These are phyloP conservation scores for Leccinum imitatum DNA, from an alignment of 768 basidiomycete genomes.

Conservation along the genomic window DNA sequence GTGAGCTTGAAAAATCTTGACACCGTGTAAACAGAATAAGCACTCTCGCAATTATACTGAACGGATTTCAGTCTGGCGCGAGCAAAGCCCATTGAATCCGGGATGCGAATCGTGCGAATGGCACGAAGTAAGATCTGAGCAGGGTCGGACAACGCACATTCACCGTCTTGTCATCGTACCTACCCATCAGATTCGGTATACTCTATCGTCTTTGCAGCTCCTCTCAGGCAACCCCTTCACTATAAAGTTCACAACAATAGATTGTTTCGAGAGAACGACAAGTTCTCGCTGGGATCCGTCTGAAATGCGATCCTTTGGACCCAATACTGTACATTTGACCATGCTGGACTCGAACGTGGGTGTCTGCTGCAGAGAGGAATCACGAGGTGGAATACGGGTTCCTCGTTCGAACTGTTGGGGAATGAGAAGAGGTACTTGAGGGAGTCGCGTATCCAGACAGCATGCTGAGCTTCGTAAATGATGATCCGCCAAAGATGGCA, in stretches of 20 bases:
- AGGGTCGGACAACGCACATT: too few relatives aligned
- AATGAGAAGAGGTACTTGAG: constrained; percentile 36
- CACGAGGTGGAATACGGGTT: constrained; percentile 62
- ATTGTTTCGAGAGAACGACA: constrained; percentile 39
- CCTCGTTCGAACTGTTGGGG: constrained; percentile 11
- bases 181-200: constrained; percentile 66
- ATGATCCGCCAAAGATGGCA: constrained; percentile 48
- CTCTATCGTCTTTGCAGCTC: constrained; percentile 44
- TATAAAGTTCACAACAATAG: constrained; percentile 50
- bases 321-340: constrained; percentile 47
- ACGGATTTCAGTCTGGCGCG: too few relatives aligned
- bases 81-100: too few relatives aligned
- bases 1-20: constrained; percentile 4
- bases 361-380: constrained; percentile 73
- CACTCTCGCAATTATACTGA: too few relatives aligned
- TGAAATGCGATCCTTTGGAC: too few relatives aligned
- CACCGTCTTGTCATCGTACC: constrained; percentile 26
- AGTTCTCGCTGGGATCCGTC: not conserved
- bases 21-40: not conserved
- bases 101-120: too few relatives aligned
- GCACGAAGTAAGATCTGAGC: too few relatives aligned
- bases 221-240: constrained; percentile 17
- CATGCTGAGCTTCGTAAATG: constrained; percentile 51
- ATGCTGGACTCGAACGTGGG: constrained; percentile 57
- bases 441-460: constrained; percentile 41